Conservation (phyloP, 306 rosid species). For the Leucaena leucocephala region DNA sequence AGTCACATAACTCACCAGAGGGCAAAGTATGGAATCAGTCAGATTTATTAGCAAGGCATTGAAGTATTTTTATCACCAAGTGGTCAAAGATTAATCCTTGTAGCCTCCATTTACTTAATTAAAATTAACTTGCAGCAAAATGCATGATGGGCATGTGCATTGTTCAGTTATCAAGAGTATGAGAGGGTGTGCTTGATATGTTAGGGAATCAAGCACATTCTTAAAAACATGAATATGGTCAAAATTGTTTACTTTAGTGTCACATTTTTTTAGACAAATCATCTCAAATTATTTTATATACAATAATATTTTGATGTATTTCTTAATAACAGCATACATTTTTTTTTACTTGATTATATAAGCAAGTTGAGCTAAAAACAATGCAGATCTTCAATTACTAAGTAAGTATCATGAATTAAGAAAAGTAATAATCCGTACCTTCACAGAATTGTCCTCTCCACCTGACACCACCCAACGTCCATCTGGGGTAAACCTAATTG, state of each 20-base stretch:
- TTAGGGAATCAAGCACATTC: background rate
- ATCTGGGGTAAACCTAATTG: constrained; percentile 98
- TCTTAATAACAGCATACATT: constrained; percentile 1
- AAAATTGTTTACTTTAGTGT: constrained; percentile 14
- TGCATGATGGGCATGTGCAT: background rate
- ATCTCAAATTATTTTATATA: background rate
- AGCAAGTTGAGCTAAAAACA: constrained; percentile 19
- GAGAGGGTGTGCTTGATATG: background rate
- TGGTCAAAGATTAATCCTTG: background rate
- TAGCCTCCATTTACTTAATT: background rate
- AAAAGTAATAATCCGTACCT: constrained; percentile 57
- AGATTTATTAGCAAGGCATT: background rate
- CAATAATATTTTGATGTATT: constrained; percentile 9
- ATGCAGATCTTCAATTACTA: constrained; percentile 12
- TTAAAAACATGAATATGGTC: no score
- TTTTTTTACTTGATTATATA: constrained; percentile 13
- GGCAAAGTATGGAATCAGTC: background rate
- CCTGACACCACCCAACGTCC: constrained; percentile 99
- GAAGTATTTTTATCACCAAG: background rate
- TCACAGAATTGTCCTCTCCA: constrained; percentile 97
- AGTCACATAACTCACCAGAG: background rate
- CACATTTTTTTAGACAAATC: background rate
- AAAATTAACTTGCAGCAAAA: background rate
- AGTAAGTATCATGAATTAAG: constrained; percentile 23
- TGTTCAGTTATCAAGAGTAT: background rate